Base-by-base conservation (phyloP, 108 stramenopile genomes). In the Discostella stelligeroides region DNA sequence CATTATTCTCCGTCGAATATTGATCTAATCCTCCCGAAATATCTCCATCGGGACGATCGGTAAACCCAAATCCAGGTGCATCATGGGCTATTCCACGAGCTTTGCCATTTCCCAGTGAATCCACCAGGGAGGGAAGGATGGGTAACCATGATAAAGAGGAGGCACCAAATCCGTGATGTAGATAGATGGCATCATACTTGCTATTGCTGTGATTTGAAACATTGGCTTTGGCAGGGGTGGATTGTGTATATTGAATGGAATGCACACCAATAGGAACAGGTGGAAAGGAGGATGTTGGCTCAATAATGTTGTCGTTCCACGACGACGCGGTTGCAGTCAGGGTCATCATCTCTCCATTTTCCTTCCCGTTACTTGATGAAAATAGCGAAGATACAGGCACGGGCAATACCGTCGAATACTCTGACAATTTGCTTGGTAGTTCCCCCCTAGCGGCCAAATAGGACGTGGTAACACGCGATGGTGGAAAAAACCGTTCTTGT, bases 101-200 rank as follows among this genome's bases (percentile, higher is more conserved):
- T 40, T n/a, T 45, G 53, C 27, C 13, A 4, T 29, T 27, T 37
- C 69, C 63, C 27, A 88, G 30, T 38, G 72, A 69, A 46, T 82
- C 53, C 6, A 74, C 81, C 45, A 91, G 70, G 4, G 82, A 54
- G 11, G 85, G 81, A 20, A 90, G 62, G 8, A 79, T 82, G 18
- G 88, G 87, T 20, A 88, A 71, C 90, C 88, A 89, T 10, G 88
- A 92, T 25, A 94, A 74, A 8, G 90, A 91, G 13, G 85, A 88
- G 27, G 92, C 92, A 4, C 92, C 92, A 66, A 94, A 94, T 14
- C 92, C 92, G 60, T 94, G 92, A 56, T 94, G 87, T 30, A 87
- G 60, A 60, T 88, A 84, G 7, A 94, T 40, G 15, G 78, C 85
- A 39, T 81, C 73, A 37, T 77, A 80, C 11, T 66, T 40, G 67